phyloP scores from a whole-genome alignment of 805 yeast species.

The Suhomyces kilbournensis region DNA sequence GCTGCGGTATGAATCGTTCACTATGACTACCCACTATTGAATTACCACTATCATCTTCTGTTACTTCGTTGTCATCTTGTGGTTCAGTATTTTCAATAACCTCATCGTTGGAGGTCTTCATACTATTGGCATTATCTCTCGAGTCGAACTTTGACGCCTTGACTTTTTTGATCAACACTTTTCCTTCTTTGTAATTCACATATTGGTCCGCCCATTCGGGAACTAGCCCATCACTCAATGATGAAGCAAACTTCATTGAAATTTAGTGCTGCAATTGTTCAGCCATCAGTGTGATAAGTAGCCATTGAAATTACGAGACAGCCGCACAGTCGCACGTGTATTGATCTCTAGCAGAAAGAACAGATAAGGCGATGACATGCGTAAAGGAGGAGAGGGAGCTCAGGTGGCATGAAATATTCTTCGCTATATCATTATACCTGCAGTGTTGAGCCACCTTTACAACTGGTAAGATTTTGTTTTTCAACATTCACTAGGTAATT shows the following conservation, averaged over 20 bases:
- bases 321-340: neutral
- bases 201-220: constrained; percentile 90
- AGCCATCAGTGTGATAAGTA: neutral
- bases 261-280: neutral
- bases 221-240: constrained; percentile 62
- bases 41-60: neutral
- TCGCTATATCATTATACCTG: neutral
- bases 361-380: neutral
- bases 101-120: constrained; percentile 17
- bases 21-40: neutral
- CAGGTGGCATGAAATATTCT: neutral
- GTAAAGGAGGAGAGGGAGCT: neutral
- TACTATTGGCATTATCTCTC: constrained; percentile 3
- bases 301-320: neutral
- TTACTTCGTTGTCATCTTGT: constrained; percentile 9
- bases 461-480: neutral
- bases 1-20: neutral
- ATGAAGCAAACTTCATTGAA: constrained; percentile 66
- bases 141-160: constrained; percentile 8
- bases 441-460: neutral
- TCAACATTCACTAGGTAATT: no score
- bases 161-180: constrained; percentile 47
- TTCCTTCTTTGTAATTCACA: constrained; percentile 65
- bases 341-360: neutral
- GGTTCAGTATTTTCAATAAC: constrained; percentile 7